These are phyloP conservation scores for Carallia brachiata DNA, from an alignment of 345 rosid genomes.

Conservation along the genomic window DNA sequence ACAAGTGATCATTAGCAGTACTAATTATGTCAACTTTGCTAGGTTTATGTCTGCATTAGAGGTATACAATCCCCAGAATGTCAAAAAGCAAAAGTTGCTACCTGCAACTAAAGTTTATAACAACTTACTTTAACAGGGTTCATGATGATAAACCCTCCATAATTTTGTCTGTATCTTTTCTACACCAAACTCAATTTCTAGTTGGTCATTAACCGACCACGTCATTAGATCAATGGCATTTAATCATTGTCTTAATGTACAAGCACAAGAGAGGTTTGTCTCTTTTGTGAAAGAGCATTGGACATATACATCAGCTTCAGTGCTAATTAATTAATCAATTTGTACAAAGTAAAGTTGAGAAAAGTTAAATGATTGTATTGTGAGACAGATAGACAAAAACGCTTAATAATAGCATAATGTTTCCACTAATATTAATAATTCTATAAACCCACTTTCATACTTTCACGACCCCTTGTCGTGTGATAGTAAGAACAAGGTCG, in stretches of 20 bases:
- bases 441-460: neutral
- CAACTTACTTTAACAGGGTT: conserved; percentile 19
- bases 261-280: neutral
- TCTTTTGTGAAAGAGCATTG: neutral
- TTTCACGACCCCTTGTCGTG: neutral
- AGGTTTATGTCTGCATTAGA: conserved; percentile 31
- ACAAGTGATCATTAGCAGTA: too few species aligned
- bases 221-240: neutral
- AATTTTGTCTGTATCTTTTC: too few species aligned
- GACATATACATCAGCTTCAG: neutral
- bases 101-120: conserved; percentile 32
- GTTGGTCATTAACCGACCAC: conserved; percentile 11
- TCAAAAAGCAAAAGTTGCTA: conserved; percentile 29
- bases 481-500: neutral
- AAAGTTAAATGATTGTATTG: neutral
- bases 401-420: neutral
- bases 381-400: conserved; percentile 28
- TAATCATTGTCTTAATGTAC: conserved; percentile 7
- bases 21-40: conserved; percentile 21
- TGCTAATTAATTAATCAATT: too few species aligned
- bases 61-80: conserved; percentile 26
- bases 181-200: too few species aligned
- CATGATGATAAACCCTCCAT: neutral
- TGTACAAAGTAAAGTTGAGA: too few species aligned
- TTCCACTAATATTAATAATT: conserved; percentile 13